Evolutionary conservation across 2,329 filamentous ascomycete species (phyloP), one percentile per base, ranked within the genome.

Genomic region (Seiridium cupressi): DNA sequence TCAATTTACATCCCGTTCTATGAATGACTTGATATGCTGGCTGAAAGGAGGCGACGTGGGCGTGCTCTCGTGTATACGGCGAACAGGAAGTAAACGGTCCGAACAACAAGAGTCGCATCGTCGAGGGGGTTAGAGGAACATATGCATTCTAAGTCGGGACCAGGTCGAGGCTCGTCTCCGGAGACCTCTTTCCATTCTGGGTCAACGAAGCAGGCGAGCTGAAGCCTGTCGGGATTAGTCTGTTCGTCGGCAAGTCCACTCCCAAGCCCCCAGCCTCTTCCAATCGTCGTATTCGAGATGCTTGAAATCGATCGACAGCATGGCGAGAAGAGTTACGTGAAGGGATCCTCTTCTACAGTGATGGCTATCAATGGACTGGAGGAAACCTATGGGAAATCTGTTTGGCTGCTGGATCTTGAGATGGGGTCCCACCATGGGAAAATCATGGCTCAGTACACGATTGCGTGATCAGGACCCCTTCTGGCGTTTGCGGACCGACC

Each of bases 401-500:
- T 35, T 36, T 36, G 49, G 49, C 18, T 35, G 18, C n/a, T 6
- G 34, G 18, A n/a, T 7, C 5, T 53, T 3, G 10, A n/a, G 32
- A 10, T 35, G 31, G 10, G 55, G 55, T 57, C 36, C n/a, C 34
- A 53, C 26, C 26, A 57, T 57, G 40, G 53, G 44, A 48, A 47
- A 40, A 36, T 18, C 32, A 35, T 44, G 55, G 55, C 18, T 31
- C 51, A 44, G 8, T 26, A 9, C n/a, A 18, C 46, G 55, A 58
- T 58, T 44, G 55, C 55, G 55, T 58, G 55, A 58, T 58, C 34
- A 18, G 55, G 55, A 58, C 55, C 55, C 46, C 51, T 58, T 58
- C 55, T 58, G 55, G 55, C 55, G 55, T 44, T 26, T 58, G 26
- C 46, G 46, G 54, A 36, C 54, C 44, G 54, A 46, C 26, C 54